These are phyloP conservation scores for Diaporthe vaccinii DNA, from an alignment of 2,329 filamentous ascomycete species.

Conservation along the genomic window DNA sequence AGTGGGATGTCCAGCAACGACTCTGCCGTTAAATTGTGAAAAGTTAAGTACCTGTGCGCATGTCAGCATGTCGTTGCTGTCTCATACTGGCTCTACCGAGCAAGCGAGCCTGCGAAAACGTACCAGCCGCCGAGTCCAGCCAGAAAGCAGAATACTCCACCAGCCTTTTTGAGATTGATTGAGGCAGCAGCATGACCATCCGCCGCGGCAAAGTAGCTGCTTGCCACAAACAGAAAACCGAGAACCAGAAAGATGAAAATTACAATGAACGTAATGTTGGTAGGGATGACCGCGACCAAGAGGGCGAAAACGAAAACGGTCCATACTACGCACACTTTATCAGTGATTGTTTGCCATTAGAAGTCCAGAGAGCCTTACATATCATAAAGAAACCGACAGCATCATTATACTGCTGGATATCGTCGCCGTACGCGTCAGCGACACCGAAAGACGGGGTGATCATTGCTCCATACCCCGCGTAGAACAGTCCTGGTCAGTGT, in stretches of 20 bases:
- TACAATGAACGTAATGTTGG: constrained; percentile 45
- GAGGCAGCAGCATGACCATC: constrained; percentile 43
- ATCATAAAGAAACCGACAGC: constrained; percentile 47
- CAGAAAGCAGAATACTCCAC: constrained; percentile 46
- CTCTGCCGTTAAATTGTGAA: constrained; percentile 46
- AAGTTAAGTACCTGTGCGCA: constrained; percentile 45
- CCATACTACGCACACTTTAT: constrained; percentile 43
- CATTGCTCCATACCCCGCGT: constrained; percentile 44
- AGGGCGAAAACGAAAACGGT: constrained; percentile 43
- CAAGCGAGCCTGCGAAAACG: background rate
- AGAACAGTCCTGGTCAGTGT: constrained; percentile 44
- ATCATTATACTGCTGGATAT: constrained; percentile 45
- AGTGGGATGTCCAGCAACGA: constrained; percentile 45
- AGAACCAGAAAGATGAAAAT: constrained; percentile 45
- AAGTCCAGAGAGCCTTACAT: constrained; percentile 32
- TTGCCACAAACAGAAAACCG: constrained; percentile 44
- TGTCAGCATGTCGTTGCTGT: background rate
- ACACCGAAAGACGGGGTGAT: constrained; percentile 47
- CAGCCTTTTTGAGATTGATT: constrained; percentile 43
- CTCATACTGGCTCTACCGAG: too few relatives aligned
- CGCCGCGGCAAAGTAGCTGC: constrained; percentile 47
- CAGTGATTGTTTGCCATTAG: background rate
- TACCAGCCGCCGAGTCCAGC: constrained; percentile 48
- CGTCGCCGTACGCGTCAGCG: constrained; percentile 45
- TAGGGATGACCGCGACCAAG: constrained; percentile 45